Evolutionary conservation across 2,329 filamentous ascomycete species (phyloP), one percentile per base, ranked within the genome.

Genomic region (Basipetospora chlamydospora): DNA sequence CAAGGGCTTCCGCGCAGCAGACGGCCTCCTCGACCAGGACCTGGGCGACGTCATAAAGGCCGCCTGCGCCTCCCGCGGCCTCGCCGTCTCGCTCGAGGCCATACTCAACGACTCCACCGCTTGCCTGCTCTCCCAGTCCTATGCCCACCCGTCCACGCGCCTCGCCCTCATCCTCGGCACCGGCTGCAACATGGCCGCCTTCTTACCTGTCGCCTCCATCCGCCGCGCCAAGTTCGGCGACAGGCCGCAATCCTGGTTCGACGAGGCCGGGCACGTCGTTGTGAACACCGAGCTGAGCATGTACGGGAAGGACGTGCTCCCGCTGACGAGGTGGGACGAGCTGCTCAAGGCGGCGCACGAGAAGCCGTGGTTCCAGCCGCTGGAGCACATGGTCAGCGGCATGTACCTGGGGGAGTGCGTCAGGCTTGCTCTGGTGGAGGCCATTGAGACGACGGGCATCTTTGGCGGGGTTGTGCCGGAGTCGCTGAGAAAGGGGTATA

Each of bases 81-180:
- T 79, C 15, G 57, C 66, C 29, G 65, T 78, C 35, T 58, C 68
- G 44, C 59, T 80, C 11, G 60, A 63, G 15, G 69, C 72, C 33
- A 77, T 80, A 40, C 61, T 78, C 41, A 81, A 81, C 54, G 77
- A 81, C 50, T 73, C 73, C 11, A 69, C 71, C 20, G 74, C 77
- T n/a, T 73, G 74, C 13, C 58, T 81, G 15, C 58, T 81, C 12
- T 77, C 77, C 1, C 66, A 73, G 45, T 71, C 76, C 25, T 77
- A 80, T 48, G 56, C 63, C 13, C 63, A 72, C 46, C 55, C 64
- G 2, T 63, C 69, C 8, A 77, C 74, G 9, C 64, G 73, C 15
- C 74, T 79, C 47, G 70, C 70, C 25, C 63, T 80, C 28, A 79
- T 81, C 38, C 61, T 79, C 18, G 77, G 77, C 13, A 81, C 77